phyloP scores from a whole-genome alignment of 139 green algal species.

The Tetraselmis striata region DNA sequence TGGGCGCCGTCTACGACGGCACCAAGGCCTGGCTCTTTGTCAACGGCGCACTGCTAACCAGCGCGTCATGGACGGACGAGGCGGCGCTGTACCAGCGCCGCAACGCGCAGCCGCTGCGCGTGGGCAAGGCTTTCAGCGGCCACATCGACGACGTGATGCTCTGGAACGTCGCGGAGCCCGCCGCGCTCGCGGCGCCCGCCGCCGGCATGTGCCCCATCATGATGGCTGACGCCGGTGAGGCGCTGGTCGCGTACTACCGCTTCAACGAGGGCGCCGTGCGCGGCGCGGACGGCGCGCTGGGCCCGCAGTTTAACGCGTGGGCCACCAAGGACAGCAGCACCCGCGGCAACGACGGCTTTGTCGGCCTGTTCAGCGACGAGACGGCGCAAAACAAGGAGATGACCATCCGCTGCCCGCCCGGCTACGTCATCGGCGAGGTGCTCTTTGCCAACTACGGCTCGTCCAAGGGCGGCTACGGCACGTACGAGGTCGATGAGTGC shows the following conservation, averaged over 20 bases:
- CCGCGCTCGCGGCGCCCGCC: not conserved
- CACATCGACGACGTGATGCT: constrained; percentile 19
- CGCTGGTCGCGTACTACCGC: constrained; percentile 24
- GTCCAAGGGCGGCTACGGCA: constrained; percentile 19
- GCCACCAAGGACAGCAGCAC: constrained; percentile 9
- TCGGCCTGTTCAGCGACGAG: constrained; percentile 21
- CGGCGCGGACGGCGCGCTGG: not conserved
- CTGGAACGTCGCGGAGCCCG: not conserved
- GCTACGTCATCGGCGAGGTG: constrained; percentile 16
- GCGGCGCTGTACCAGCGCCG: constrained; percentile 2
- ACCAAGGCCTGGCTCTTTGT: constrained; percentile 16
- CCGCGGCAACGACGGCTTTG: constrained; percentile 18
- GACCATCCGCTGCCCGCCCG: constrained; percentile 16
- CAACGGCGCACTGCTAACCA: constrained; percentile 2
- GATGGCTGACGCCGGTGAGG: not conserved
- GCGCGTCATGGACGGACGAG: constrained; percentile 8
- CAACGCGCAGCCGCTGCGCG: constrained; percentile 19
- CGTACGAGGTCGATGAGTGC: constrained; percentile 18
- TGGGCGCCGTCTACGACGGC: constrained; percentile 17
- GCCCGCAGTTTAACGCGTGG: not conserved
- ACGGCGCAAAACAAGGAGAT: constrained; percentile 14
- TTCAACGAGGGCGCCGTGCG: constrained; percentile 17
- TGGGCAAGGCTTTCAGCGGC: constrained; percentile 23
- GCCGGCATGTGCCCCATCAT: constrained; percentile 5
- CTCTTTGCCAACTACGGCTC: constrained; percentile 26